Evolutionary conservation across 192 early-diverging fungal genomes (phyloP).

Genomic region (Coemansia sp.): DNA sequence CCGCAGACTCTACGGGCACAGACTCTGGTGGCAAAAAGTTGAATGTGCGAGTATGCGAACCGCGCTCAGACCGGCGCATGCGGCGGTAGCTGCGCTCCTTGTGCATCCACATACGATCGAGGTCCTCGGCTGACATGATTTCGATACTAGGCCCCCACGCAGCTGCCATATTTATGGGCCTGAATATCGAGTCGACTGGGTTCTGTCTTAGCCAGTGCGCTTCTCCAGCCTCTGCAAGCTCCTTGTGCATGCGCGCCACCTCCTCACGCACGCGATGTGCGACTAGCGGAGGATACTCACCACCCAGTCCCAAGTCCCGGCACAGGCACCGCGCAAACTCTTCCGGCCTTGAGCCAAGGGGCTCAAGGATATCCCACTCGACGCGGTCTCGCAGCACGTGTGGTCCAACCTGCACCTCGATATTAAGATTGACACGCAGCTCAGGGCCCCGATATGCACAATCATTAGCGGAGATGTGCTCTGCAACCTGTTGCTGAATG

Average conservation of each 20-base stretch:
- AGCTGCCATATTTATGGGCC: constrained; percentile 46
- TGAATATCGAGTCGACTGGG: constrained; percentile 47
- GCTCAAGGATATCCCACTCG: constrained; percentile 85
- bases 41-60: constrained; percentile 41
- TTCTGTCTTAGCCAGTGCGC: constrained; percentile 52
- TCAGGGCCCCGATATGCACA: constrained; percentile 45
- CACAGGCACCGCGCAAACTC: constrained; percentile 55
- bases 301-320: constrained; percentile 52
- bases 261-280: constrained; percentile 58
- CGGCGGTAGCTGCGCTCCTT: constrained; percentile 56
- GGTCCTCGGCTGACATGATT: constrained; percentile 54
- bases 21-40: constrained; percentile 55
- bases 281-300: constrained; percentile 54
- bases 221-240: constrained; percentile 47
- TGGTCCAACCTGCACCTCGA: constrained; percentile 85
- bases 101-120: constrained; percentile 57
- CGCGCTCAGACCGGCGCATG: constrained; percentile 53
- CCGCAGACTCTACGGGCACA: constrained; percentile 26
- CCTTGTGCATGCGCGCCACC: constrained; percentile 45
- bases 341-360: constrained; percentile 51
- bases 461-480: constrained; percentile 43
- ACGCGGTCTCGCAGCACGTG: constrained; percentile 84
- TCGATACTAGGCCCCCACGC: constrained; percentile 57
- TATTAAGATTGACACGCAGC: constrained; percentile 59
- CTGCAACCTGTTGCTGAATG: constrained; percentile 53